Conservation (phyloP, 805 yeast species). For the Candida coquimbonensis region DNA sequence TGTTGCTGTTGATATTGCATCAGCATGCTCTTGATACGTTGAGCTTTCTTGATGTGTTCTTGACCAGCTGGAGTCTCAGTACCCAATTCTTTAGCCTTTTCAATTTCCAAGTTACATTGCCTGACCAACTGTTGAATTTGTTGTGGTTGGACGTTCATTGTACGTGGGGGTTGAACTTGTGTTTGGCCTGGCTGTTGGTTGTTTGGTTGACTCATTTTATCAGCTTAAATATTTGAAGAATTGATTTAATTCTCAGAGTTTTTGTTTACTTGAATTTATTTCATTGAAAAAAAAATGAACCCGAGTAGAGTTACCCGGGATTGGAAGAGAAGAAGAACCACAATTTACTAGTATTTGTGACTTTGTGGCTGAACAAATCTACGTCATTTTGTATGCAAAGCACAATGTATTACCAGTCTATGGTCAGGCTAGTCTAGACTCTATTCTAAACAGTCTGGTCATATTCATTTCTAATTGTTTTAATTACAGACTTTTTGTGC, state of each 20-base stretch:
- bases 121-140: conserved; percentile 45
- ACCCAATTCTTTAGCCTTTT: conserved; percentile 58
- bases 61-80: conserved; percentile 53
- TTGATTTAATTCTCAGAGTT: neutral
- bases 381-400: no score
- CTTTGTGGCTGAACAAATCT: no score
- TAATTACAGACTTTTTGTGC: neutral
- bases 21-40: conserved; percentile 53
- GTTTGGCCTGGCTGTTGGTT: neutral
- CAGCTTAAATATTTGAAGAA: no score
- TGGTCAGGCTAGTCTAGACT: no score
- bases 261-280: neutral
- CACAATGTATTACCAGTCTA: no score
- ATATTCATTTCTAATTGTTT: no score
- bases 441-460: no score
- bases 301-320: no score
- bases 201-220: conserved; percentile 4
- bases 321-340: no score
- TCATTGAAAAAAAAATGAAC: no score
- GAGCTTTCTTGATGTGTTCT: conserved; percentile 56
- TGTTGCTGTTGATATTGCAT: conserved; percentile 47
- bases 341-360: no score
- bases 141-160: conserved; percentile 14
- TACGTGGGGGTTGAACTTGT: conserved; percentile 1
- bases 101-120: conserved; percentile 51